Conservation (phyloP, 169 alveolate genomes). For the Neospora caninum region DNA sequence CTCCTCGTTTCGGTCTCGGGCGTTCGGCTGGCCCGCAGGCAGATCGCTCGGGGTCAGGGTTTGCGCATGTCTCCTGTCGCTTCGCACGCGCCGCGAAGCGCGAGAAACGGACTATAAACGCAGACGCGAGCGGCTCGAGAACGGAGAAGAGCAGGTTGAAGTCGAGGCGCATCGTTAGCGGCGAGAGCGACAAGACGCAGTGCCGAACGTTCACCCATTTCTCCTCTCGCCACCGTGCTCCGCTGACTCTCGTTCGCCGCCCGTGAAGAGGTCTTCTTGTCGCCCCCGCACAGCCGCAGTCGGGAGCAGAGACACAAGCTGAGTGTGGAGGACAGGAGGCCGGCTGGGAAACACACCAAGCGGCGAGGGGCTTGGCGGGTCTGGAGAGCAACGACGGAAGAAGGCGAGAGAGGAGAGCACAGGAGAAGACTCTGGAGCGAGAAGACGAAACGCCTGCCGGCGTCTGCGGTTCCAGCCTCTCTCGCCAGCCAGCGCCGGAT, state of each 20-base stretch:
- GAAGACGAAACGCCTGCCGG: too few relatives aligned
- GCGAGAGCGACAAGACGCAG: slow-evolving; percentile 23
- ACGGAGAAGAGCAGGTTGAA: slow-evolving; percentile 19
- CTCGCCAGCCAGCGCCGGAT: too few relatives aligned
- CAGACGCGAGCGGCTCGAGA: slow-evolving; percentile 5
- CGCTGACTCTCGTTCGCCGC: neutral
- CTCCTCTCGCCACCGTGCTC: neutral
- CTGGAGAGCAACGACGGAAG: neutral
- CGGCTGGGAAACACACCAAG: neutral
- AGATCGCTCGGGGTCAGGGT: too few relatives aligned
- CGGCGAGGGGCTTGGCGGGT: neutral
- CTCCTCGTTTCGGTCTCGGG: too few relatives aligned
- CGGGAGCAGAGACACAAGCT: neutral
- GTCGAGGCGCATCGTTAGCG: slow-evolving; percentile 28
- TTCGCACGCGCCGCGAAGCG: neutral
- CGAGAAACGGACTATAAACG: neutral
- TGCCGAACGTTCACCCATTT: neutral
- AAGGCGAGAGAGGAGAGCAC: neutral
- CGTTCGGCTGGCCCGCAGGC: too few relatives aligned
- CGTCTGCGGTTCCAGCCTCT: too few relatives aligned
- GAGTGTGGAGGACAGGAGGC: neutral
- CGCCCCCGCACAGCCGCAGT: neutral
- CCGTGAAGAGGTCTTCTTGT: too few relatives aligned
- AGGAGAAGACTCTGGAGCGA: neutral
- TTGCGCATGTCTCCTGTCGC: neutral